Percentiles rank a stretch among this genome's conserved stretches.
phyloP scores from a whole-genome alignment of 441 rosid genomes.

The Jatropha podagrica region DNA sequence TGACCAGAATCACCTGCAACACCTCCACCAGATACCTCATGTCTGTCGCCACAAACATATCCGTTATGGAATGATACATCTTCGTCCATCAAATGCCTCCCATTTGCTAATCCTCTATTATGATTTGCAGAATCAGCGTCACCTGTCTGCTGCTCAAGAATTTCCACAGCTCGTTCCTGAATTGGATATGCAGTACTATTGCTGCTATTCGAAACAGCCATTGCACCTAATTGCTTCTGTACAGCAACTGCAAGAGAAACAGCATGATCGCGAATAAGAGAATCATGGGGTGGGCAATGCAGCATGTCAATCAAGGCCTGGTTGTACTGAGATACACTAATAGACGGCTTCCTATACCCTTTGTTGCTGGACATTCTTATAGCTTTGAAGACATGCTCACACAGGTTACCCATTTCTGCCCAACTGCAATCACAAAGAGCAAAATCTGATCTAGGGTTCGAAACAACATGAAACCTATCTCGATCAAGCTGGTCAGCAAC shows the following conservation, averaged over 20 bases:
- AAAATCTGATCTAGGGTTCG: constrained; percentile 79
- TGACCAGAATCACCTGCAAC: constrained; percentile 24
- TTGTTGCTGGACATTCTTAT: constrained; percentile 38
- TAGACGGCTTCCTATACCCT: constrained; percentile 45
- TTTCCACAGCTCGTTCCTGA: constrained; percentile 22
- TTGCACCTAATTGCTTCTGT: constrained; percentile 54
- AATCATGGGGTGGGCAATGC: constrained; percentile 63
- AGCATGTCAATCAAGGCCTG: constrained; percentile 61
- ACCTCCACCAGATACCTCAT: constrained; percentile 16
- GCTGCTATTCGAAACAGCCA: constrained; percentile 27
- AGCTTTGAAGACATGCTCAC: constrained; percentile 74
- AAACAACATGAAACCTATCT: constrained; percentile 50
- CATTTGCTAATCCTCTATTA: constrained; percentile 21
- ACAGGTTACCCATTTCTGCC: constrained; percentile 79
- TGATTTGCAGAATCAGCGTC: constrained; percentile 17
- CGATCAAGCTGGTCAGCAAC: constrained; percentile 54
- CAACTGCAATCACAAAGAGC: constrained; percentile 72
- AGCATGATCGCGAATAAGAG: constrained; percentile 76
- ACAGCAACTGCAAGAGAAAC: constrained; percentile 60
- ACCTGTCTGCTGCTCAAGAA: constrained; percentile 22
- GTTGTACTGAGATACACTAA: constrained; percentile 57
- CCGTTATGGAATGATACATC: constrained; percentile 21
- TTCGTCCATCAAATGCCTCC: constrained; percentile 14
- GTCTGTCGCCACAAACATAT: constrained; percentile 9
- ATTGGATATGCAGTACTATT: constrained; percentile 12